Evolutionary conservation across 2,329 filamentous ascomycete genomes (phyloP).

Genomic region (Microdochium trichocladiopsis): DNA sequence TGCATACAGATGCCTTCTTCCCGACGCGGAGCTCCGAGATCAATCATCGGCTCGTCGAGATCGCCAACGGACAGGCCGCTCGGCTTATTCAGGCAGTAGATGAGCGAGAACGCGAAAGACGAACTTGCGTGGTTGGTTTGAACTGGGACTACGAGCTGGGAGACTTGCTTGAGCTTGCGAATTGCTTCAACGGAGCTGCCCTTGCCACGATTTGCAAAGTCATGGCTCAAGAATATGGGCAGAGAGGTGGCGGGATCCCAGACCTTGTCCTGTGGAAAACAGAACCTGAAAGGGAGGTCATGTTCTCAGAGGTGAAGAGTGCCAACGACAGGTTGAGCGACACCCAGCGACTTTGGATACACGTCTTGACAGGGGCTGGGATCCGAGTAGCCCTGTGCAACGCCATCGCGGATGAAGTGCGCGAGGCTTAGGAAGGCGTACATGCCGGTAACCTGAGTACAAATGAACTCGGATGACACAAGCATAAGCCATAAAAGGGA

Average conservation of each 20-base stretch:
- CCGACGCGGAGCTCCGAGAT: conserved; percentile 81
- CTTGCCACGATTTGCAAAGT: conserved; percentile 85
- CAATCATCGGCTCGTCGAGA: conserved; percentile 76
- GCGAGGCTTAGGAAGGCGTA: conserved; percentile 23
- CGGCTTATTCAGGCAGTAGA: conserved; percentile 63
- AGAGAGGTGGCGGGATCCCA: conserved; percentile 80
- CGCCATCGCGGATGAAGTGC: conserved; percentile 47
- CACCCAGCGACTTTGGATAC: conserved; percentile 94
- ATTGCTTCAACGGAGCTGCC: conserved; percentile 72
- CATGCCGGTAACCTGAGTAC: no score
- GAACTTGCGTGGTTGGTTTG: conserved; percentile 84
- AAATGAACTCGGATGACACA: no score
- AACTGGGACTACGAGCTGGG: conserved; percentile 81
- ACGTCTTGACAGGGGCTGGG: conserved; percentile 80
- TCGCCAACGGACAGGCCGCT: conserved; percentile 73
- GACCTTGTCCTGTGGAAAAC: conserved; percentile 84
- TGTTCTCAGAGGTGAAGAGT: conserved; percentile 76
- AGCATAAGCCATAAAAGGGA: no score
- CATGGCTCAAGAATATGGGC: conserved; percentile 88
- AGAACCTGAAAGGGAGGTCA: conserved; percentile 25
- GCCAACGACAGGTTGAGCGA: conserved; percentile 92
- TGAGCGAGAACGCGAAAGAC: conserved; percentile 56
- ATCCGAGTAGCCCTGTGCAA: conserved; percentile 78
- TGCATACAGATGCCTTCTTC: conserved; percentile 92
- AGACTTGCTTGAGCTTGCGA: conserved; percentile 72